Percentiles rank a stretch among this genome's conserved stretches.
Evolutionary conservation across 352 stramenopile genomes (phyloP).

Genomic region (Pythium brachiatum): DNA sequence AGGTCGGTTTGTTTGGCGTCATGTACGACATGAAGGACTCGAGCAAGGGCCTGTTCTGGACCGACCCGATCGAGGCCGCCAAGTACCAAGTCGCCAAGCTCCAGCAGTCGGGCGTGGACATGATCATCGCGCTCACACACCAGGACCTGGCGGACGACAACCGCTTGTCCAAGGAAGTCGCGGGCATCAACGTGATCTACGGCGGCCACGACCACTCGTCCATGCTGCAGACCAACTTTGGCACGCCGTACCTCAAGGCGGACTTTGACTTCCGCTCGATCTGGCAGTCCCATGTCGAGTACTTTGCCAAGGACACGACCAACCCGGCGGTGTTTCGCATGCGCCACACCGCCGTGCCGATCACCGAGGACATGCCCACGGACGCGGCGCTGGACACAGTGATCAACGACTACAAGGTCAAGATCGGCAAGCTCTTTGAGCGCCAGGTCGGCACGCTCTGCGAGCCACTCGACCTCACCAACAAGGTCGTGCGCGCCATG

Average conservation of each 20-base stretch:
- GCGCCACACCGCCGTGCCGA: constrained; percentile 48
- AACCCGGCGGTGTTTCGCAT: constrained; percentile 42
- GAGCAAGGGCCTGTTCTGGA: constrained; percentile 63
- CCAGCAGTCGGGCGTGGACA: constrained; percentile 45
- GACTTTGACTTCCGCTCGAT: constrained; percentile 74
- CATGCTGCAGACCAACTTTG: constrained; percentile 73
- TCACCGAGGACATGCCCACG: constrained; percentile 54
- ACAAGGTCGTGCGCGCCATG: constrained; percentile 44
- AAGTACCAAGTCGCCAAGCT: constrained; percentile 48
- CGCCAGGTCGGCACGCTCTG: constrained; percentile 54
- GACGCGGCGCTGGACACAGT: constrained; percentile 46
- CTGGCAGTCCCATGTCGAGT: constrained; percentile 61
- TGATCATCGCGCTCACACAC: constrained; percentile 74
- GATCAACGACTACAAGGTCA: constrained; percentile 43
- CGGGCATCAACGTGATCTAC: constrained; percentile 63
- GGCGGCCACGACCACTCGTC: constrained; percentile 70
- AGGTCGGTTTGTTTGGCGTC: constrained; percentile 66
- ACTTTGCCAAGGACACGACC: constrained; percentile 35
- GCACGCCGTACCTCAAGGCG: constrained; percentile 70
- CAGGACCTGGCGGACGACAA: constrained; percentile 72
- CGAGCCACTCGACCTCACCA: constrained; percentile 47
- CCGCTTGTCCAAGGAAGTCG: constrained; percentile 61
- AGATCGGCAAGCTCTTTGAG: constrained; percentile 43
- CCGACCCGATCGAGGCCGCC: constrained; percentile 56
- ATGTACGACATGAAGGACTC: constrained; percentile 78